Conservation (phyloP, 176 grass and related monocot species). For the sorghum (Sorghum bicolor) region DNA sequence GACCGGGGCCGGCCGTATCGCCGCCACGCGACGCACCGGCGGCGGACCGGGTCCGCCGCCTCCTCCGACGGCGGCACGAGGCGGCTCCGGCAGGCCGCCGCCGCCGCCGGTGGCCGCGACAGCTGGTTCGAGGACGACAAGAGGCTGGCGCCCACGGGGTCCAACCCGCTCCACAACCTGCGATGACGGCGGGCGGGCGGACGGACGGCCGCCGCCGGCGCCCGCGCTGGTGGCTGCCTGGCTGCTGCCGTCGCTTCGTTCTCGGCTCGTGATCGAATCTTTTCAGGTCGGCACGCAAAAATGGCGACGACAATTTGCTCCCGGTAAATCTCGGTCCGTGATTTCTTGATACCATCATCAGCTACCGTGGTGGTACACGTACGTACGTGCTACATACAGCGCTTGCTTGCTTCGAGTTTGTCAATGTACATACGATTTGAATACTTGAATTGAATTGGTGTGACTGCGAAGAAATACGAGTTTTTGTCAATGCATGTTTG, state of each 20-base stretch:
- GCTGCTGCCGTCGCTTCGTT: neutral
- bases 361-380: neutral
- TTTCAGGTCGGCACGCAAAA: neutral
- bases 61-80: neutral
- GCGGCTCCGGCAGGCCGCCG: neutral
- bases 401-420: neutral
- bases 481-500: neutral
- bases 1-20: too few relatives aligned
- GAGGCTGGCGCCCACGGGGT: slow-evolving; percentile 60
- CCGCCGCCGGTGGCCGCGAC: neutral
- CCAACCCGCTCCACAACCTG: slow-evolving; percentile 65
- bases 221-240: neutral
- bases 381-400: neutral
- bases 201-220: neutral
- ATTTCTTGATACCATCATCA: neutral
- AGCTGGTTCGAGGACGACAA: slow-evolving; percentile 44
- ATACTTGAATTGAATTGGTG: neutral
- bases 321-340: neutral
- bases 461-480: neutral
- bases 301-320: neutral
- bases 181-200: neutral
- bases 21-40: neutral
- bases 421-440: slow-evolving; percentile 7
- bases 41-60: neutral
- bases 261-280: neutral